A percentile compares a stretch with the other conserved stretches of the same genome.
Evolutionary conservation across 768 basidiomycete genomes (phyloP).

Genomic region (Chalciporus piperatus): DNA sequence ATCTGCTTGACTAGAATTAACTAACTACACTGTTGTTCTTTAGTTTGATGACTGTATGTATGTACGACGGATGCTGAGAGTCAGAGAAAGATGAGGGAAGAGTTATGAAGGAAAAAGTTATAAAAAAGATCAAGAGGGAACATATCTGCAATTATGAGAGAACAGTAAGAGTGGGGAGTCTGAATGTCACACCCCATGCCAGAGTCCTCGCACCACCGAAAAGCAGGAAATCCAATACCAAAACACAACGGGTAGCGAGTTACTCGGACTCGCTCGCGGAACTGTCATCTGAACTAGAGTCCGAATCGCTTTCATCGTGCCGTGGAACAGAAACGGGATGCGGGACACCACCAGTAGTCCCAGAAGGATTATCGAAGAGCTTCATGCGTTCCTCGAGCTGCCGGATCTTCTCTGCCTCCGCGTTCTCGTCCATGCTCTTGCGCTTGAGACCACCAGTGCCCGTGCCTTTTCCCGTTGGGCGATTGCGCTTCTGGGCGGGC

Average conservation of each 20-base stretch:
- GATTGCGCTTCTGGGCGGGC: slow-evolving; percentile 61
- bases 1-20: slow-evolving; percentile 34
- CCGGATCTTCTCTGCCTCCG: slow-evolving; percentile 93
- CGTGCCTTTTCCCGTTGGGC: slow-evolving; percentile 66
- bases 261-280: slow-evolving; percentile 84
- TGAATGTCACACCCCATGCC: slow-evolving; percentile 11
- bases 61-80: slow-evolving; percentile 35
- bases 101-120: slow-evolving; percentile 29
- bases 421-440: slow-evolving; percentile 96
- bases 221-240: slow-evolving; percentile 15
- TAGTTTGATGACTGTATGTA: slow-evolving; percentile 41
- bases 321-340: slow-evolving; percentile 34
- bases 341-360: slow-evolving; percentile 32
- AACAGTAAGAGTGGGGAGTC: slow-evolving; percentile 24
- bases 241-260: slow-evolving; percentile 21
- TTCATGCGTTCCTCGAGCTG: slow-evolving; percentile 85
- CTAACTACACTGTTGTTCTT: slow-evolving; percentile 51
- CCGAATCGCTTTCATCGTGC: slow-evolving; percentile 65
- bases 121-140: slow-evolving; percentile 36
- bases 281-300: slow-evolving; percentile 78
- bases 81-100: slow-evolving; percentile 15
- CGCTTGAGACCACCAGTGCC: slow-evolving; percentile 89
- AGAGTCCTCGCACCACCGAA: slow-evolving; percentile 25
- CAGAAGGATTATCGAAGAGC: slow-evolving; percentile 67
- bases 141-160: slow-evolving; percentile 23